phyloP scores from a whole-genome alignment of 2,329 filamentous ascomycete genomes.

The Colletotrichum higginsianum region DNA sequence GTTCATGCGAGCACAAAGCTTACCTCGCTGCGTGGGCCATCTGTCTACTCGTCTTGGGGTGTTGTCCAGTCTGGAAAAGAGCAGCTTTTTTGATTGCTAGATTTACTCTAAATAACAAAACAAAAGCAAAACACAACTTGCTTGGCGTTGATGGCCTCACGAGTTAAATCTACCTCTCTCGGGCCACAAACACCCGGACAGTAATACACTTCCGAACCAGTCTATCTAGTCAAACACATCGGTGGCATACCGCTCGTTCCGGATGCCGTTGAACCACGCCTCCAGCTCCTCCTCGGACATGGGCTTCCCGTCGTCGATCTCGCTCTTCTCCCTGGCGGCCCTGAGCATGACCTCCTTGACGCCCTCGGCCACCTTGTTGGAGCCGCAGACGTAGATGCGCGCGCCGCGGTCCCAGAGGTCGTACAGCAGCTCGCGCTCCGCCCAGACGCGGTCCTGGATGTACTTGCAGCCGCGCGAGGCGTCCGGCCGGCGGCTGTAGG shows the following conservation, averaged over 20 bases:
- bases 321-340: conserved; percentile 45
- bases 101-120: background rate
- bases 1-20: background rate
- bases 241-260: conserved; percentile 71
- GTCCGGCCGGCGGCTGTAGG: conserved; percentile 62
- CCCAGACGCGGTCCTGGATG: conserved; percentile 61
- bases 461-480: conserved; percentile 64
- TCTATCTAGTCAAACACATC: conserved; percentile 71
- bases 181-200: too few species aligned
- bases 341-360: conserved; percentile 52
- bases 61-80: too few species aligned
- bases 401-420: conserved; percentile 56
- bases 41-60: too few species aligned
- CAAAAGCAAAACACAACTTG: too few species aligned
- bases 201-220: too few species aligned
- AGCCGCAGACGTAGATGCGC: conserved; percentile 75
- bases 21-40: too few species aligned
- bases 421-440: conserved; percentile 51
- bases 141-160: background rate
- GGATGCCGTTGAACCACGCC: conserved; percentile 63
- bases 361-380: conserved; percentile 58
- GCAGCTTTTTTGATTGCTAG: background rate
- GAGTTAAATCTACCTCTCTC: background rate
- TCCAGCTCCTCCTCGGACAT: conserved; percentile 53
- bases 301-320: conserved; percentile 49